These are phyloP conservation scores for Diaporthe capsici DNA, from an alignment of 2,329 filamentous ascomycete genomes.

Conservation along the genomic window DNA sequence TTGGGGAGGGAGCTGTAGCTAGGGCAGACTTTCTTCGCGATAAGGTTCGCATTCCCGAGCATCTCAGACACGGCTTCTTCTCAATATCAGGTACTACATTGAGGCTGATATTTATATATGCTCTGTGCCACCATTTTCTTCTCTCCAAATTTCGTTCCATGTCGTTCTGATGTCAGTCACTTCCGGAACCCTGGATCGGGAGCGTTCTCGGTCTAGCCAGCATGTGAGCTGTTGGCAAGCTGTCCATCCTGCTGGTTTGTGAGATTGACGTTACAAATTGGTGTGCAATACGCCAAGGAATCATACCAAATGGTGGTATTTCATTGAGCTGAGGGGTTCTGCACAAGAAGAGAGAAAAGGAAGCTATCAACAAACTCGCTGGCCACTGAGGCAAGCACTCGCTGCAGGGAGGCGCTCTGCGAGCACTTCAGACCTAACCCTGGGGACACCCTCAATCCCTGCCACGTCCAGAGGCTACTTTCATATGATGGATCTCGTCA, in stretches of 20 bases:
- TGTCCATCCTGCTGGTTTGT: not conserved
- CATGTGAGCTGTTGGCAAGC: not conserved
- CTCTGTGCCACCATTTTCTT: not conserved
- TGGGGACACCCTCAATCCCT: not conserved
- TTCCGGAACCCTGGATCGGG: not conserved
- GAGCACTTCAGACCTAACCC: not conserved
- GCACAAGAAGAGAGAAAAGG: no score
- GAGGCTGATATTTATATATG: not conserved
- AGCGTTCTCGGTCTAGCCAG: not conserved
- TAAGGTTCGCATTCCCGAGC: not conserved
- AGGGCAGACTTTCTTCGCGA: not conserved
- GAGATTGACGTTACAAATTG: no score
- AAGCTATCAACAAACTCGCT: not conserved
- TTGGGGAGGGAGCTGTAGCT: not conserved
- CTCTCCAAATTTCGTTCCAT: not conserved
- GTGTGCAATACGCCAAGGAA: no score
- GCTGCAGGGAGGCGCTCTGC: no score
- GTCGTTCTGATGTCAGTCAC: not conserved
- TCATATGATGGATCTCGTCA: no score
- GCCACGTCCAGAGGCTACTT: no score
- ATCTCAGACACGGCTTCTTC: not conserved
- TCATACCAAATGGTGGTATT: no score
- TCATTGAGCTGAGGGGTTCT: no score
- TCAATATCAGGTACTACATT: not conserved
- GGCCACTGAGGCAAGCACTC: not conserved